Evolutionary conservation across 345 rosid genomes (phyloP), one percentile per base, ranked within the genome.

Genomic region (Microthlaspi erraticum): DNA sequence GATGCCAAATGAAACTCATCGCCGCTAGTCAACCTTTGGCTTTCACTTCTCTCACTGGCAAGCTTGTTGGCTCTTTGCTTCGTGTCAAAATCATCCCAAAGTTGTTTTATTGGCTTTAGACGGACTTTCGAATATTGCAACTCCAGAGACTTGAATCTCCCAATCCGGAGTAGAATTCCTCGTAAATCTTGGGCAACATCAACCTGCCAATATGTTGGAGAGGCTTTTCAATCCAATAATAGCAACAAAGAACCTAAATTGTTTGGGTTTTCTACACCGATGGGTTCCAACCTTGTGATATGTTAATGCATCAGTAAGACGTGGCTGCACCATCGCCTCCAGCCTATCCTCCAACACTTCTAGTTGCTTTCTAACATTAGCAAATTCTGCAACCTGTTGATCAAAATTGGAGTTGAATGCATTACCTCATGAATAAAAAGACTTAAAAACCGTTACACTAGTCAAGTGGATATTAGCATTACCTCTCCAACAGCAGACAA

Each of bases 401-500:
- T 10, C 6, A 26, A 45, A 62, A 14, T 60, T 44, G 11, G 70
- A 53, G 32, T 10, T 3, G 12, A 69, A 39, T 5, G 10, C 4
- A 33, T 0, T n/a, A n/a, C n/a, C n/a, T n/a, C n/a, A n/a, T n/a
- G n/a, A n/a, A n/a, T n/a, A n/a, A 46, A 7, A 49, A 43, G 17
- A 45, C 41, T 41, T 13, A 55, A 45, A 45, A 71, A 37, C 5
- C 51, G 29, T 19, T 13, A 6, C 37, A 64, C 12, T 33, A 12
- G 49, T 44, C 9, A 75, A 62, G 46, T 26, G 18, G 39, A 44
- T 29, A 56, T 39, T 18, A 46, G 57, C 5, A 62, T 54, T 72
- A 91, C 99, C 96, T 94, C 99, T 13, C 99, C 99, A 11, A 94
- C 97, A 58, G 98, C 99, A 74, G 99, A 88, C 77, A 94, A 74